Evolutionary conservation across 345 rosid genomes (phyloP).

Genomic region (Gossypioides kirkii): DNA sequence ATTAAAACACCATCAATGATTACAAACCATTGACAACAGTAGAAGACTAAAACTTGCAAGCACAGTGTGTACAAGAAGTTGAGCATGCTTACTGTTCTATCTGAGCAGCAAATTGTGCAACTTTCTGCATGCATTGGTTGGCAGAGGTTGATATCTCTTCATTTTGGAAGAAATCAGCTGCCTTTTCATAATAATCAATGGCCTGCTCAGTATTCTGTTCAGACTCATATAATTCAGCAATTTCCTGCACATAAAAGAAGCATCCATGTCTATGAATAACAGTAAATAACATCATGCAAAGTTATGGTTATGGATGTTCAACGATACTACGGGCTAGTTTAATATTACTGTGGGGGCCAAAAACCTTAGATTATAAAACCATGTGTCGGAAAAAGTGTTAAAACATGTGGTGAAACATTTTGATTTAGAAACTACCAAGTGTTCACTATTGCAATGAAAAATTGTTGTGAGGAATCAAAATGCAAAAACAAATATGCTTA

Average conservation of each 20-base stretch:
- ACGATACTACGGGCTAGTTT: not conserved
- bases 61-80: not conserved
- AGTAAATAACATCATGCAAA: not conserved
- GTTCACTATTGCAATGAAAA: not conserved
- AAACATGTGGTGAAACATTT: too few species aligned
- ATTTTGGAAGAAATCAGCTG: slow-evolving; percentile 74
- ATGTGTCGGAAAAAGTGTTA: too few species aligned
- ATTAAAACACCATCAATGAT: not conserved
- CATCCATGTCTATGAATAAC: not conserved
- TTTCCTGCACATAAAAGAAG: slow-evolving; percentile 49
- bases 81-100: slow-evolving; percentile 65
- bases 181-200: slow-evolving; percentile 60
- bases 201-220: slow-evolving; percentile 61
- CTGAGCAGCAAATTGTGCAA: slow-evolving; percentile 91
- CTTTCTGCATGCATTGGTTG: slow-evolving; percentile 96
- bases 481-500: not conserved
- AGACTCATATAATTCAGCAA: slow-evolving; percentile 67
- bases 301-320: not conserved
- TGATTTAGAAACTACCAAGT: too few species aligned
- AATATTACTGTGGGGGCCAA: too few species aligned
- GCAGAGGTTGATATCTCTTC: slow-evolving; percentile 93
- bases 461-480: not conserved
- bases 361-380: too few species aligned
- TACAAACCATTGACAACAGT: not conserved
- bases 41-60: not conserved